Base-by-base conservation (phyloP, 306 rosid genomes). In the Rubus idaeus region DNA sequence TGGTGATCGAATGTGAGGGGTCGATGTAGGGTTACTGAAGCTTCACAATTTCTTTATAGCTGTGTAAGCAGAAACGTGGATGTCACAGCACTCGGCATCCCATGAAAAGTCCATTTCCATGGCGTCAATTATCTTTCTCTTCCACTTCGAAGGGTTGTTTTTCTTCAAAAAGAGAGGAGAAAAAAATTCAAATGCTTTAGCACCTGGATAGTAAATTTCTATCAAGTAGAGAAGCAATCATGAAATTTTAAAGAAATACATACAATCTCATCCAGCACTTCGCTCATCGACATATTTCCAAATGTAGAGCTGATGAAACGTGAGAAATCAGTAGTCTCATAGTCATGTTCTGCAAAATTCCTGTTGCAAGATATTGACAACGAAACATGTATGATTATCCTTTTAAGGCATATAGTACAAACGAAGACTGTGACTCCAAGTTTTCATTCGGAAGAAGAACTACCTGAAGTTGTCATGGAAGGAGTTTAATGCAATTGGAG, bases 41-140 rank as follows among this genome's bases (percentile, higher is more conserved):
- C 70, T 73, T 90, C 81, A 90, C 81, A 84, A 52, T 14, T 71
- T 86, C 80, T 81, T 90, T 39, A 91, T 58, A 70, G 85, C 74
- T 3, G 94, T 76, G 83, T 90, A 94, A 82, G 96, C 90, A 71
- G 87, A 86, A 71, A 83, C 45, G 83, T 91, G 92, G 72, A 85
- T 70, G 71, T 90, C 91, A 68, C 60, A 94, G 90, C 97, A 87
- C 89, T 91, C 98, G 8, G 91, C 94, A 56, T 89, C 96, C 98
- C 98, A 94, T 26, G 96, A 90, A 68, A 90, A 91, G 85, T 94
- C 98, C 79, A 86, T 88, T 18, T 68, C 55, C 96, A 91, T 90
- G 78, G 96, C 98, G 30, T 89, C 91, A 80, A 23, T 64, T 23
- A 91, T 83, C 75, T 79, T 89, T 75, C 40, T 81, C 45, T 83